Evolutionary conservation across 2,329 filamentous ascomycete genomes (phyloP).

Genomic region (Tolypocladium album): DNA sequence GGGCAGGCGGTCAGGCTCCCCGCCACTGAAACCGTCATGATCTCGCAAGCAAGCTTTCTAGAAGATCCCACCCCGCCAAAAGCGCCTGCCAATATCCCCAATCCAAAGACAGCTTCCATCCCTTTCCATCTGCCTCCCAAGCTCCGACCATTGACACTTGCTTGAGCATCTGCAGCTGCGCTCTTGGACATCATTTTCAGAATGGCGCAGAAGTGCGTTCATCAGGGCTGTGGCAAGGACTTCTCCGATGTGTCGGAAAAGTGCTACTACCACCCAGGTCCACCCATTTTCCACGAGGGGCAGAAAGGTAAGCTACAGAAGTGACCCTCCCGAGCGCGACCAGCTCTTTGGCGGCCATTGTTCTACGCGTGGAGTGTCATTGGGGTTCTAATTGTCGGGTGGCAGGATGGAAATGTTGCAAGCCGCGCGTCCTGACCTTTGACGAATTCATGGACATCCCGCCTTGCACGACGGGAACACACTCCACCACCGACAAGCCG

Average conservation of each 20-base stretch:
- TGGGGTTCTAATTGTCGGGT: not conserved
- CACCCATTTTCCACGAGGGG: constrained; percentile 92
- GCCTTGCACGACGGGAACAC: constrained; percentile 86
- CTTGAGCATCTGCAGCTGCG: not conserved
- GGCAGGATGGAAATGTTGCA: constrained; percentile 97
- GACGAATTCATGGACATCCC: constrained; percentile 93
- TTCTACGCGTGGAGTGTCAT: not conserved
- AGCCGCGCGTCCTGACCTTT: constrained; percentile 89
- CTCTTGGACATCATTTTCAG: not conserved
- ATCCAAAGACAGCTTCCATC: constrained; percentile 1
- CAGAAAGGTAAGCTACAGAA: constrained; percentile 68
- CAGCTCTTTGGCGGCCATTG: not conserved
- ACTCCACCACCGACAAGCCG: constrained; percentile 73
- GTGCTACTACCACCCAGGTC: constrained; percentile 87
- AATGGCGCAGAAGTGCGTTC: constrained; percentile 83
- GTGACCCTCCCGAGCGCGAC: not conserved
- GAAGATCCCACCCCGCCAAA: constrained; percentile 27
- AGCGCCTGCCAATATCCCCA: not conserved
- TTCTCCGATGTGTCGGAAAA: constrained; percentile 74
- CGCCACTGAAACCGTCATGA: constrained; percentile 13
- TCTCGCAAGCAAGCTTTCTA: constrained; percentile 21
- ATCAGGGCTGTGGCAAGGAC: constrained; percentile 87
- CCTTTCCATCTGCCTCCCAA: not conserved
- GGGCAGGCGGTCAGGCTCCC: constrained; percentile 23
- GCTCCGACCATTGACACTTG: not conserved